Conservation (phyloP, 108 stramenopile genomes). For the Skeletonema menzelii region DNA sequence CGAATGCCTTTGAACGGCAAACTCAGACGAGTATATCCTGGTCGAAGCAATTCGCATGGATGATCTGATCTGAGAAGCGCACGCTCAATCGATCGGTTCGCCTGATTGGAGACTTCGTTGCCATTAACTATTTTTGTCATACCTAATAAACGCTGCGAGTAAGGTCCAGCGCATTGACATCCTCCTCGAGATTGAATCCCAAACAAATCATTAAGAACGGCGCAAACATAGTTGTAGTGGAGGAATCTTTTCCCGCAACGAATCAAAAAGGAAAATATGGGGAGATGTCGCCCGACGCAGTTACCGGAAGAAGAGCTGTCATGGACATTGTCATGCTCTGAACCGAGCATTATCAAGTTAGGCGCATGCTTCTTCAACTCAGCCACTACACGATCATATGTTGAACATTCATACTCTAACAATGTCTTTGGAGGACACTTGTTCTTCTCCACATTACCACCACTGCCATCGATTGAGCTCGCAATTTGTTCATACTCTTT, state of each 20-base stretch:
- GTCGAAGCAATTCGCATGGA: slow-evolving; percentile 79
- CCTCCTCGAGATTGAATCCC: slow-evolving; percentile 96
- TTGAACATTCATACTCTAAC: slow-evolving; percentile 62
- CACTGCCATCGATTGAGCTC: slow-evolving; percentile 4
- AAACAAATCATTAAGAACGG: slow-evolving; percentile 96
- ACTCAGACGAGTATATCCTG: slow-evolving; percentile 93
- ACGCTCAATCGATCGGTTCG: slow-evolving; percentile 75
- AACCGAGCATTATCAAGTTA: slow-evolving; percentile 81
- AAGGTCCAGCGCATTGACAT: slow-evolving; percentile 95
- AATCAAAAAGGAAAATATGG: slow-evolving; percentile 85
- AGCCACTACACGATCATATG: slow-evolving; percentile 53
- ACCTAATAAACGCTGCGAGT: slow-evolving; percentile 83
- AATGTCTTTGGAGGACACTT: slow-evolving; percentile 31
- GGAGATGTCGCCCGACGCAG: slow-evolving; percentile 54
- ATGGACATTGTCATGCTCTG: slow-evolving; percentile 1
- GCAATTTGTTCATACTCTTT: slow-evolving; percentile 46
- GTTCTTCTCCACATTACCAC: slow-evolving; percentile 1
- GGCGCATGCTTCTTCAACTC: slow-evolving; percentile 61
- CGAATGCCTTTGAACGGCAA: slow-evolving; percentile 79
- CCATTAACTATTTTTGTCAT: slow-evolving; percentile 42
- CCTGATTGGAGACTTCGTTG: slow-evolving; percentile 45
- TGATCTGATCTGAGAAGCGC: slow-evolving; percentile 84
- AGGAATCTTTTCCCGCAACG: slow-evolving; percentile 79
- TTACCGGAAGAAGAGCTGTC: neutral
- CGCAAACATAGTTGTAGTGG: slow-evolving; percentile 97